phyloP scores from a whole-genome alignment of 306 rosid species.

The Fragaria nilgerrensis region DNA sequence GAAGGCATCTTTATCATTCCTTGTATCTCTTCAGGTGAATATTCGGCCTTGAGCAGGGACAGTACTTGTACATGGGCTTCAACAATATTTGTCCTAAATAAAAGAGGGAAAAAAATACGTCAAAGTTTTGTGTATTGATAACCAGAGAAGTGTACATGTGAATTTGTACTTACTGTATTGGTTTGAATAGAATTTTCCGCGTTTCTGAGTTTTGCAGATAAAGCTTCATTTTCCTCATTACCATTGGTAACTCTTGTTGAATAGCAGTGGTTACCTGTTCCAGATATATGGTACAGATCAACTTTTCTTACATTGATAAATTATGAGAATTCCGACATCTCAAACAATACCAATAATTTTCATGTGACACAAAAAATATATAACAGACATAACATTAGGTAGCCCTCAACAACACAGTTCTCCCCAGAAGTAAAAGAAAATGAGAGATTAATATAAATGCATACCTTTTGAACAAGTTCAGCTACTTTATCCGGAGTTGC shows the following conservation, averaged over 20 bases:
- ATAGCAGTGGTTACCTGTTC: slow-evolving; percentile 74
- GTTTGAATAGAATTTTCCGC: slow-evolving; percentile 88
- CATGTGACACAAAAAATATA: neutral
- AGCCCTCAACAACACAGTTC: neutral
- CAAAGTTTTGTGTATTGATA: neutral
- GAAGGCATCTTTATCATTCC: slow-evolving; percentile 62
- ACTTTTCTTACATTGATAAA: neutral
- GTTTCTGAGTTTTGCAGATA: slow-evolving; percentile 88
- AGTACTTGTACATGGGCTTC: slow-evolving; percentile 92
- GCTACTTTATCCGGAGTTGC: slow-evolving; percentile 96
- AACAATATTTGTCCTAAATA: slow-evolving; percentile 72
- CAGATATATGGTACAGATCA: slow-evolving; percentile 24
- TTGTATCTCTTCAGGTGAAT: slow-evolving; percentile 71
- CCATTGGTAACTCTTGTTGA: slow-evolving; percentile 75
- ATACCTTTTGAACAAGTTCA: slow-evolving; percentile 87
- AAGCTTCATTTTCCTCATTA: slow-evolving; percentile 86
- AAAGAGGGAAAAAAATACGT: neutral
- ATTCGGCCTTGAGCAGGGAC: slow-evolving; percentile 67
- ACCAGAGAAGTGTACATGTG: neutral
- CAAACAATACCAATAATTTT: neutral
- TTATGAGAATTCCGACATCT: neutral
- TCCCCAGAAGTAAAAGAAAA: neutral
- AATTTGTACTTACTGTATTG: slow-evolving; percentile 71
- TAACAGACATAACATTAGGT: neutral
- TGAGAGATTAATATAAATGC: neutral